A percentile compares a stretch with the other conserved stretches of the same genome.
These are phyloP conservation scores for Xylariaceae sp. DNA, from an alignment of 2,329 filamentous ascomycete genomes.

Conservation along the genomic window DNA sequence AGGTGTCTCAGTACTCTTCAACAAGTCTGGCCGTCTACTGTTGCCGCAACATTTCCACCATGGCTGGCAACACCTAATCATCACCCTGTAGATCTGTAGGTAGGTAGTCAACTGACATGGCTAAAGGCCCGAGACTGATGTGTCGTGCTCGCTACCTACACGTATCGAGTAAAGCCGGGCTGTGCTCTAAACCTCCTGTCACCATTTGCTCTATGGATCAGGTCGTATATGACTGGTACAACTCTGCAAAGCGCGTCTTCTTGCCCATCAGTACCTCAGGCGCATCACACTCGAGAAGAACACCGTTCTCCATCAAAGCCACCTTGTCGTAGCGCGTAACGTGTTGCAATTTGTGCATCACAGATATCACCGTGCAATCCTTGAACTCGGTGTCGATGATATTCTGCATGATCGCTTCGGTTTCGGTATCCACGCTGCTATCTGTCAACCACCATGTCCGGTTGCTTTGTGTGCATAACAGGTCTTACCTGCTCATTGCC, in stretches of 20 bases:
- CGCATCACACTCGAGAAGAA: neutral
- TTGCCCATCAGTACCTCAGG: neutral
- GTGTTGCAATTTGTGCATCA: conserved; percentile 40
- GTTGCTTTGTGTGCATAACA: neutral
- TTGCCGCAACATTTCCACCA: conserved; percentile 39
- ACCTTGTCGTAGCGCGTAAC: conserved; percentile 44
- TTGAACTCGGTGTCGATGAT: conserved; percentile 31
- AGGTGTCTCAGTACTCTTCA: too few species aligned
- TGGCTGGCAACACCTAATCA: conserved; percentile 6
- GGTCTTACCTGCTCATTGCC: conserved; percentile 17
- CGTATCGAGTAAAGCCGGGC: too few species aligned
- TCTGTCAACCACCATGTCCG: neutral
- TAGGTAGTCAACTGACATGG: too few species aligned
- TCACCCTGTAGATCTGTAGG: too few species aligned
- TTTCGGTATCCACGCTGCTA: conserved; percentile 32
- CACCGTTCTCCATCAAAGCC: neutral
- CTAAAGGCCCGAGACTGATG: too few species aligned
- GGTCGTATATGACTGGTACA: neutral
- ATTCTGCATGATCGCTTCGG: conserved; percentile 30
- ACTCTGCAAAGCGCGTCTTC: neutral
- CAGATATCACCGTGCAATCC: conserved; percentile 48
- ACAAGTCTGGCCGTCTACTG: too few species aligned
- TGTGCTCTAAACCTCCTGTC: too few species aligned
- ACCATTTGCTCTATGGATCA: too few species aligned
- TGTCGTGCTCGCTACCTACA: too few species aligned